Evolutionary conservation across 805 yeast genomes (phyloP).

Genomic region (Wickerhamiella australiensis): DNA sequence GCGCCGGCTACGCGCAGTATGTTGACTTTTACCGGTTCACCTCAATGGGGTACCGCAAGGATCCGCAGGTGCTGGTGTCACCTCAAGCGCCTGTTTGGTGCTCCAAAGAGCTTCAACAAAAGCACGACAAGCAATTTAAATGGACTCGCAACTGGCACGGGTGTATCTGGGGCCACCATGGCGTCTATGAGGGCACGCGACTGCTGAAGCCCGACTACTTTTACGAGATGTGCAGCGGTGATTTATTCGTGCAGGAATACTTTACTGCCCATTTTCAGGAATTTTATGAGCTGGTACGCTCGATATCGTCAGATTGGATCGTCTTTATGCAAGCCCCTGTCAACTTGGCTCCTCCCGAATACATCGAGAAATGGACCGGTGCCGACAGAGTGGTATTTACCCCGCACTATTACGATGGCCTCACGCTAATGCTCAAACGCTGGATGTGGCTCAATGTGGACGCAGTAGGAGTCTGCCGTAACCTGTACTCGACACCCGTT

Average conservation of each 20-base stretch:
- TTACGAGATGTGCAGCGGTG: conserved; percentile 28
- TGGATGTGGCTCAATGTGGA: conserved; percentile 84
- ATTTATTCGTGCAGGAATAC: conserved; percentile 42
- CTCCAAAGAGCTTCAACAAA: conserved; percentile 31
- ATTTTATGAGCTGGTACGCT: conserved; percentile 41
- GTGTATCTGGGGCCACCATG: conserved; percentile 73
- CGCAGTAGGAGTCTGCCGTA: conserved; percentile 76
- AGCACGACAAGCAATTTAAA: conserved; percentile 50
- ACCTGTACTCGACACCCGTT: conserved; percentile 62
- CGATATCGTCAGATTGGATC: conserved; percentile 35
- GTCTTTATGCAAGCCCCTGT: conserved; percentile 74
- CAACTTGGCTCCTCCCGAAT: conserved; percentile 58
- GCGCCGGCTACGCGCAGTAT: conserved; percentile 59
- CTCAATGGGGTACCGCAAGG: conserved; percentile 62
- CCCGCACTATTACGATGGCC: conserved; percentile 90
- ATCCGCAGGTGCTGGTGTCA: conserved; percentile 44
- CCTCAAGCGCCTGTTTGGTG: conserved; percentile 65
- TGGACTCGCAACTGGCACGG: conserved; percentile 75
- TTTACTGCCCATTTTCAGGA: conserved; percentile 51
- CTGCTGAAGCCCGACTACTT: conserved; percentile 40
- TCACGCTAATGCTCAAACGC: conserved; percentile 79
- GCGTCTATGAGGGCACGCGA: conserved; percentile 51
- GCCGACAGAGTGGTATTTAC: conserved; percentile 39
- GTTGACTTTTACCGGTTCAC: conserved; percentile 63
- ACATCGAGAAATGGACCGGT: conserved; percentile 39